Conservation (phyloP, 2,329 filamentous ascomycete species). For the Ophiosphaerella korrae region DNA sequence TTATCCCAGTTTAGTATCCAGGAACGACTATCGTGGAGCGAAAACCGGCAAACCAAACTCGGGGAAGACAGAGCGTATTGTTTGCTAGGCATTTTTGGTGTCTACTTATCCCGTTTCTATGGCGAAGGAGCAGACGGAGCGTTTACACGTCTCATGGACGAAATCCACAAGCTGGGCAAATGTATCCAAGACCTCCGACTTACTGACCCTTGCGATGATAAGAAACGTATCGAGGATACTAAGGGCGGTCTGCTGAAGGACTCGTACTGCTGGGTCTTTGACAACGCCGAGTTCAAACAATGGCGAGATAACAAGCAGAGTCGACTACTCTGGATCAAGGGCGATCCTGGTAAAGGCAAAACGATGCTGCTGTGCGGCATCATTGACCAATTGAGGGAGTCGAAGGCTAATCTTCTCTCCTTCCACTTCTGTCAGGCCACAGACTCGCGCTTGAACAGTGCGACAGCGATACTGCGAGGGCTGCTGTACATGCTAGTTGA, state of each 20-base stretch:
- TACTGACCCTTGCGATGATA: slow-evolving; percentile 9
- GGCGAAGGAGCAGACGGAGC: slow-evolving; percentile 9
- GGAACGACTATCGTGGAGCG: slow-evolving; percentile 8
- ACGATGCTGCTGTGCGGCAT: too few relatives aligned
- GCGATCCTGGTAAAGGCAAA: too few relatives aligned
- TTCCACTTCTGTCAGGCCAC: too few relatives aligned
- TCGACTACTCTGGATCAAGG: too few relatives aligned
- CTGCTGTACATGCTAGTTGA: too few relatives aligned
- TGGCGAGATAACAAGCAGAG: too few relatives aligned
- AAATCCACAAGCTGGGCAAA: slow-evolving; percentile 9
- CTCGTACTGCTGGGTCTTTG: slow-evolving; percentile 8
- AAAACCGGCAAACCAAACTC: slow-evolving; percentile 13
- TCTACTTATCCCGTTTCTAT: slow-evolving; percentile 2
- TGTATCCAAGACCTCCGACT: slow-evolving; percentile 10
- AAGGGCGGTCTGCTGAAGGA: background rate
- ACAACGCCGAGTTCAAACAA: background rate
- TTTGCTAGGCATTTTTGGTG: slow-evolving; percentile 11
- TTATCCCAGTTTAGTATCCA: background rate
- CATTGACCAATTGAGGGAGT: too few relatives aligned
- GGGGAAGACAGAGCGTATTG: slow-evolving; percentile 8
- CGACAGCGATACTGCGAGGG: too few relatives aligned
- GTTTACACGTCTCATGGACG: slow-evolving; percentile 12
- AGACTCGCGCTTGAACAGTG: too few relatives aligned
- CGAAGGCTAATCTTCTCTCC: too few relatives aligned
- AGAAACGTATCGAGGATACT: background rate